Percentiles rank a stretch among this genome's conserved stretches.
phyloP scores from a whole-genome alignment of 441 rosid genomes.

The Omphalea diandra region DNA sequence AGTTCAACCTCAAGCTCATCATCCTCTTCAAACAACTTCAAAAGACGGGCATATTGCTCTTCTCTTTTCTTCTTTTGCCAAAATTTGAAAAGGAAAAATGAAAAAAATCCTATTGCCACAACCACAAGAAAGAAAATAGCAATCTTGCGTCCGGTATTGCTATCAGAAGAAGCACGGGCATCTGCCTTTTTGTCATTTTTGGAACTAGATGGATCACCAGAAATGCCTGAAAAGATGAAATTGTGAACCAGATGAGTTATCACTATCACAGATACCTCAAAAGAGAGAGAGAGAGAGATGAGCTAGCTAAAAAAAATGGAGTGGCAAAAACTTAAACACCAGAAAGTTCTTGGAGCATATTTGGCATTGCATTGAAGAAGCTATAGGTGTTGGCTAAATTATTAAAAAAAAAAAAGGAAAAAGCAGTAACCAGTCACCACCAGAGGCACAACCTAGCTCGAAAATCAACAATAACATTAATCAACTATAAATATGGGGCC shows the following conservation, averaged over 20 bases:
- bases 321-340: not conserved
- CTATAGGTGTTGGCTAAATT: no score
- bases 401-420: not conserved
- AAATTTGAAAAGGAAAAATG: constrained; percentile 55
- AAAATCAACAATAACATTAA: not conserved
- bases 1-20: constrained; percentile 87
- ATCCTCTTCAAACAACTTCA: constrained; percentile 80
- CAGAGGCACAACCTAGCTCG: not conserved
- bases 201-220: constrained; percentile 48
- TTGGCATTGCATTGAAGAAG: no score
- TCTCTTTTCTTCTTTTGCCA: constrained; percentile 90
- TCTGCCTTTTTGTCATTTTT: constrained; percentile 41
- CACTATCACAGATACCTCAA: not conserved
- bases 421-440: not conserved
- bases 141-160: constrained; percentile 43
- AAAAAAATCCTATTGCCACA: constrained; percentile 42
- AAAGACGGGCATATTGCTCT: constrained; percentile 77
- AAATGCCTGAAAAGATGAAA: constrained; percentile 40
- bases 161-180: constrained; percentile 39
- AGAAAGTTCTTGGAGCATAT: no score
- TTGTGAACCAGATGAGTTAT: not conserved
- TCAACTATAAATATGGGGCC: not conserved
- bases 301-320: not conserved
- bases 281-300: not conserved
- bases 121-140: constrained; percentile 44